A percentile compares a stretch with the other conserved stretches of the same genome.
Conservation (phyloP, 2,329 filamentous ascomycete genomes). For the Fusarium neocosmosporiellum region DNA sequence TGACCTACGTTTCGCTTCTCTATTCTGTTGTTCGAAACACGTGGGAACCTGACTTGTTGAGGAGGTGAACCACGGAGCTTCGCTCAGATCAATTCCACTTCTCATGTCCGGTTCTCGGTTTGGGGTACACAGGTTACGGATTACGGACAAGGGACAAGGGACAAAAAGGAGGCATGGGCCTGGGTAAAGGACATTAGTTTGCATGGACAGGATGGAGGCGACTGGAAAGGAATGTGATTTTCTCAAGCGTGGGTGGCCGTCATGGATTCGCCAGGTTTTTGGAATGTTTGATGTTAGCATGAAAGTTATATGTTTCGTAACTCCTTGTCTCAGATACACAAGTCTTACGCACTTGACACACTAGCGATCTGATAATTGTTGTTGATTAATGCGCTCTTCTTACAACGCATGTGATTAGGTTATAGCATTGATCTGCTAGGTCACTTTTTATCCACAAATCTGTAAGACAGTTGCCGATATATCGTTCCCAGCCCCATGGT, state of each 20-base stretch:
- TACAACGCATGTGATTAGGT: not conserved
- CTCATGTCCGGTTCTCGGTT: not conserved
- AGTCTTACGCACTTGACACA: slow-evolving; percentile 9
- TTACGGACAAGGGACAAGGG: not conserved
- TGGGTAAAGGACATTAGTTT: slow-evolving; percentile 6
- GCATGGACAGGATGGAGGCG: not conserved
- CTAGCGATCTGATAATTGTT: slow-evolving; percentile 4
- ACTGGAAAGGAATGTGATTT: slow-evolving; percentile 7
- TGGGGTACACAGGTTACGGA: not conserved
- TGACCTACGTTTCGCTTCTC: slow-evolving; percentile 37
- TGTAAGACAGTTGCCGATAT: not conserved
- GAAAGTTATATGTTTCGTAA: slow-evolving; percentile 3
- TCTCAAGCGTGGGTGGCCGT: slow-evolving; percentile 1
- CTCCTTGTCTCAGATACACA: slow-evolving; percentile 25
- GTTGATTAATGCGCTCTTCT: not conserved
- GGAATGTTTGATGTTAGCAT: slow-evolving; percentile 4
- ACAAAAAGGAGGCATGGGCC: not conserved
- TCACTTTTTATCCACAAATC: not conserved
- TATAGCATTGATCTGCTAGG: not conserved
- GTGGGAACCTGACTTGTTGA: not conserved
- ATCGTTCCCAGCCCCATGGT: not conserved
- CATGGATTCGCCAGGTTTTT: not conserved
- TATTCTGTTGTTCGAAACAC: slow-evolving; percentile 1
- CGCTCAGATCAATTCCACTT: not conserved
- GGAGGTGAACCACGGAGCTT: not conserved